phyloP scores from a whole-genome alignment of 371 early-diverging fungal species.

The Mortierella sp. region DNA sequence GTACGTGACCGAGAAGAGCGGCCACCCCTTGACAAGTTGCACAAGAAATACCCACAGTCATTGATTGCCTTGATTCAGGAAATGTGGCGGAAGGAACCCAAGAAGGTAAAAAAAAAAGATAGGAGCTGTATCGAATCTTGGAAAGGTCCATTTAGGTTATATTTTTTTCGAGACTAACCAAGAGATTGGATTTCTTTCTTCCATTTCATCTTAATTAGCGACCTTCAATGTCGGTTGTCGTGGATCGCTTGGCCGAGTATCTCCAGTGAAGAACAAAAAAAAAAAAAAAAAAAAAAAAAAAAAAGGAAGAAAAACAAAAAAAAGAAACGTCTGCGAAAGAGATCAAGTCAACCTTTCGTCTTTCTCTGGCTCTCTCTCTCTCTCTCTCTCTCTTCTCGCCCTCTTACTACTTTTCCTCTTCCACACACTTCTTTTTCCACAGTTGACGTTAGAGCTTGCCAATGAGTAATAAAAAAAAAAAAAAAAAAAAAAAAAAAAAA shows the following conservation, averaged over 20 bases:
- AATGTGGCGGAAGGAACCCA: conserved; percentile 79
- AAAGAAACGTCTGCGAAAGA: too few relatives aligned
- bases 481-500: too few relatives aligned
- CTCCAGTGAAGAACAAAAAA: conserved; percentile 53
- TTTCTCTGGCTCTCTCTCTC: conserved; percentile 1
- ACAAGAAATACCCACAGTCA: conserved; percentile 64
- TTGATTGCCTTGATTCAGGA: conserved; percentile 71
- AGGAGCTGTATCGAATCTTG: too few relatives aligned
- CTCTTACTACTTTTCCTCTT: too few relatives aligned
- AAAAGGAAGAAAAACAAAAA: too few relatives aligned
- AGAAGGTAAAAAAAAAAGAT: conserved; percentile 60
- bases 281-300: too few relatives aligned
- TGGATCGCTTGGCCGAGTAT: conserved; percentile 67
- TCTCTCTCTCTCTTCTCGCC: too few relatives aligned
- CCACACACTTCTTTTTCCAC: too few relatives aligned
- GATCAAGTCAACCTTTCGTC: background rate
- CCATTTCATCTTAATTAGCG: conserved; percentile 49
- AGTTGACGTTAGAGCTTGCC: too few relatives aligned
- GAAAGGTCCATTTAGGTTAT: too few relatives aligned
- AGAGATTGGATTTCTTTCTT: background rate
- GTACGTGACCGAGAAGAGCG: conserved; percentile 70
- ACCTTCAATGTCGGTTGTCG: conserved; percentile 75
- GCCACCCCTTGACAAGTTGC: conserved; percentile 69
- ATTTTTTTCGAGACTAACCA: background rate
- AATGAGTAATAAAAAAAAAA: too few relatives aligned